Percentiles rank a stretch among this genome's conserved stretches.
Evolutionary conservation across 805 yeast genomes (phyloP).

Genomic region (Metahyphopichia silvanorum): DNA sequence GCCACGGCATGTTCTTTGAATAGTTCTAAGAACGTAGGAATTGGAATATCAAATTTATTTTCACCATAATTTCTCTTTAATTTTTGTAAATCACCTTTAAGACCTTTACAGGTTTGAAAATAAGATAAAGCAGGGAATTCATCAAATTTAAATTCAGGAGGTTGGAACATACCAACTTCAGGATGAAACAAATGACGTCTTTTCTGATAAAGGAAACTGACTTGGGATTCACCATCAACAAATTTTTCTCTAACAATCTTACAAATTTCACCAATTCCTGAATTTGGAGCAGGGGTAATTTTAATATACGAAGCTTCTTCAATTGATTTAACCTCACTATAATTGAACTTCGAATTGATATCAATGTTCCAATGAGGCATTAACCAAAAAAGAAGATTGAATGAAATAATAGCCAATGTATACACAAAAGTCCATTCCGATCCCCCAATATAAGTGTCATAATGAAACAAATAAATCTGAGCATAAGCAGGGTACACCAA

Average conservation of each 20-base stretch:
- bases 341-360: conserved; percentile 68
- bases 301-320: conserved; percentile 68
- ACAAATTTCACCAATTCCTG: conserved; percentile 82
- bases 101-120: conserved; percentile 57
- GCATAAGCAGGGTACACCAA: conserved; percentile 72
- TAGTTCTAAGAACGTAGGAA: conserved; percentile 85
- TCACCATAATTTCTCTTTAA: conserved; percentile 66
- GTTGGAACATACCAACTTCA: conserved; percentile 56
- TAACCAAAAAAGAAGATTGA: conserved; percentile 75
- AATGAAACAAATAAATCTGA: conserved; percentile 61
- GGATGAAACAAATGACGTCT: conserved; percentile 77
- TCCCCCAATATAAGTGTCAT: conserved; percentile 81
- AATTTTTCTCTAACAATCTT: conserved; percentile 51
- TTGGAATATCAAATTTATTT: conserved; percentile 90
- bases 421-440: conserved; percentile 95
- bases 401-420: conserved; percentile 65
- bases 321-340: conserved; percentile 48
- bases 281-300: conserved; percentile 78
- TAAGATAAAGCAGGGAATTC: conserved; percentile 52
- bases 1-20: conserved; percentile 98
- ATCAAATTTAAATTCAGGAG: conserved; percentile 77
- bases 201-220: conserved; percentile 83
- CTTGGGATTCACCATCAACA: conserved; percentile 58
- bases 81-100: conserved; percentile 48
- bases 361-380: conserved; percentile 93